Conservation (phyloP, 2,329 filamentous ascomycete species). For the Phaeosphaeria sp. region DNA sequence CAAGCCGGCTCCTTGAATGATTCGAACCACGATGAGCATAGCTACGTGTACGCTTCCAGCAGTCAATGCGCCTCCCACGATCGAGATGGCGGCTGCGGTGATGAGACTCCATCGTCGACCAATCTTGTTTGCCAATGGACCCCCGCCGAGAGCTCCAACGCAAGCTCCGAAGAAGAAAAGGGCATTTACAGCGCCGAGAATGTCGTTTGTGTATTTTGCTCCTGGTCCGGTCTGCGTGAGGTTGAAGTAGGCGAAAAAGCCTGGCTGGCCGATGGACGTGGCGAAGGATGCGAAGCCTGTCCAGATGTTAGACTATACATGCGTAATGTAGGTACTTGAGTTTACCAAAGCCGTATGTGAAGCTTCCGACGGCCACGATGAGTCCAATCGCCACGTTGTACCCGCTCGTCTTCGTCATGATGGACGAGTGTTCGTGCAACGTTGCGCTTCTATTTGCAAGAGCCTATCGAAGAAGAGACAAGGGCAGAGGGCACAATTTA, state of each 20-base stretch:
- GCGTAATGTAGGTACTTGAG: background rate
- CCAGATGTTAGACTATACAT: background rate
- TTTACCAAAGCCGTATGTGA: conserved; percentile 34
- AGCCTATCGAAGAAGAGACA: background rate
- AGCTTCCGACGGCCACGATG: conserved; percentile 31
- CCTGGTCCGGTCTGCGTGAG: conserved; percentile 18
- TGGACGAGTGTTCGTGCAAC: background rate
- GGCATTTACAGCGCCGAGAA: conserved; percentile 23
- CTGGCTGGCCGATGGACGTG: no score
- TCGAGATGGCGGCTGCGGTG: conserved; percentile 11
- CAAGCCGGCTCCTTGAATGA: conserved; percentile 27
- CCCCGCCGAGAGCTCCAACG: conserved; percentile 11
- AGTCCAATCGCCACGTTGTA: conserved; percentile 34
- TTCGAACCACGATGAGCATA: conserved; percentile 33
- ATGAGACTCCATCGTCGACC: conserved; percentile 19
- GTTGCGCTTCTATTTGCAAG: background rate
- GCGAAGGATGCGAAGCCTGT: no score
- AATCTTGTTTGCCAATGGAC: conserved; percentile 14
- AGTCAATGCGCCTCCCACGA: conserved; percentile 22
- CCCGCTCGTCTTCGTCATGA: conserved; percentile 28
- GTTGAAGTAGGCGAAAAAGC: conserved; percentile 27
- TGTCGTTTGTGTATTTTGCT: conserved; percentile 26
- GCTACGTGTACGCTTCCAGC: conserved; percentile 32
- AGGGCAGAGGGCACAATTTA: background rate
- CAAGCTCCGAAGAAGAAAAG: conserved; percentile 21